Evolutionary conservation across 2,329 filamentous ascomycete genomes (phyloP).

Genomic region (Colletotrichum sp.): DNA sequence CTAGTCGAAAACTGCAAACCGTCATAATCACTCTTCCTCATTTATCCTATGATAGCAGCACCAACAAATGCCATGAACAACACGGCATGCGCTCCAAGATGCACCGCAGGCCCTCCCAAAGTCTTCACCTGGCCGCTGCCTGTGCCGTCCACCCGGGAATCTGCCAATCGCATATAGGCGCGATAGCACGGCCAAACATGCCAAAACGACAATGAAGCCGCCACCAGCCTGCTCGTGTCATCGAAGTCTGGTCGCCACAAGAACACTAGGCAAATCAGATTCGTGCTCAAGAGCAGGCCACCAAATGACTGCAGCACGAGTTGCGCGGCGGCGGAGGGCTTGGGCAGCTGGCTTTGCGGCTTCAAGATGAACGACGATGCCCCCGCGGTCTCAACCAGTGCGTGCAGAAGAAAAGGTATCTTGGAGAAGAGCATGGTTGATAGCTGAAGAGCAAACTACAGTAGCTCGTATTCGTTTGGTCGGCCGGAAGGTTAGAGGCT

Average conservation of each 20-base stretch:
- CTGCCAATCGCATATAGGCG: constrained; percentile 40
- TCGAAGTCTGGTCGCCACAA: constrained; percentile 34
- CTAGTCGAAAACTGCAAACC: neutral
- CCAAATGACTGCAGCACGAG: constrained; percentile 54
- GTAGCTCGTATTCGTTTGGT: neutral
- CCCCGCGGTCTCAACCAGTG: constrained; percentile 44
- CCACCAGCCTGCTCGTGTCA: constrained; percentile 35
- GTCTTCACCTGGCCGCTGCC: constrained; percentile 25
- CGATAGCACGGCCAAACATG: constrained; percentile 53
- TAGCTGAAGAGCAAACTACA: neutral
- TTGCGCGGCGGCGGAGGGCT: constrained; percentile 40
- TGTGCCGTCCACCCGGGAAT: constrained; percentile 16
- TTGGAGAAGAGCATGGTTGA: constrained; percentile 25
- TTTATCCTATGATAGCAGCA: constrained; percentile 22
- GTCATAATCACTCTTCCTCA: neutral
- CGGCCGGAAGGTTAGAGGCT: neutral
- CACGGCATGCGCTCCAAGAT: constrained; percentile 46
- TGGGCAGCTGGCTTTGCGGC: constrained; percentile 47
- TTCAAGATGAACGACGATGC: constrained; percentile 50
- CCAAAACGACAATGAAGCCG: constrained; percentile 50
- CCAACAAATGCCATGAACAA: constrained; percentile 40
- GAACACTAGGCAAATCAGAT: constrained; percentile 46
- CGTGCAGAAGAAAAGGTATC: constrained; percentile 42
- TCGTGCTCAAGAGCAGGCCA: constrained; percentile 50
- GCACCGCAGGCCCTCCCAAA: constrained; percentile 51